phyloP scores from a whole-genome alignment of 495 filamentous ascomycete species.

The Paragyromitra xinjiangensis region DNA sequence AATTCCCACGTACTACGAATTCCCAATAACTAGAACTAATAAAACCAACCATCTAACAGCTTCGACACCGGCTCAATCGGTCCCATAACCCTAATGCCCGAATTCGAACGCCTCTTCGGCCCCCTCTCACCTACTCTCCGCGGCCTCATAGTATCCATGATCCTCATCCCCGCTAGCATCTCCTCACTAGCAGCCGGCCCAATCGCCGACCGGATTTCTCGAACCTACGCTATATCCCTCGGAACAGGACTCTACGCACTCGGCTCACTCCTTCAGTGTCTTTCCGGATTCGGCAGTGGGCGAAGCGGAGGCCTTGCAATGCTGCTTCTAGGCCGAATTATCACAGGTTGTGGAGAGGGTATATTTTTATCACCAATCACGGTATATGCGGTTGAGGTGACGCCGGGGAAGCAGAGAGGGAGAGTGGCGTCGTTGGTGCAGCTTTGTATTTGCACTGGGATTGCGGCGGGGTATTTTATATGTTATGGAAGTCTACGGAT shows the following conservation, averaged over 20 bases:
- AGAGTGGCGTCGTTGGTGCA: slow-evolving; percentile 67
- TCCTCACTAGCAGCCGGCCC: slow-evolving; percentile 71
- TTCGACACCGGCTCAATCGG: slow-evolving; percentile 73
- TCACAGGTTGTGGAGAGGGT: slow-evolving; percentile 70
- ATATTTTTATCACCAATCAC: slow-evolving; percentile 67
- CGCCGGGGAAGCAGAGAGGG: slow-evolving; percentile 65
- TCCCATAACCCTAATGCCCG: slow-evolving; percentile 68
- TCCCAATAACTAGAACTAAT: neutral
- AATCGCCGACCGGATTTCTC: slow-evolving; percentile 68
- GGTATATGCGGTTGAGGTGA: slow-evolving; percentile 72
- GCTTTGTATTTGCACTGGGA: slow-evolving; percentile 64
- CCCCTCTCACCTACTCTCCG: slow-evolving; percentile 65
- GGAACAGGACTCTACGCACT: slow-evolving; percentile 66
- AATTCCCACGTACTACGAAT: slow-evolving; percentile 3
- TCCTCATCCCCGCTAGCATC: slow-evolving; percentile 69
- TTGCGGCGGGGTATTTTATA: slow-evolving; percentile 69
- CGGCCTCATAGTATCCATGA: slow-evolving; percentile 71
- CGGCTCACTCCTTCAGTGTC: slow-evolving; percentile 64
- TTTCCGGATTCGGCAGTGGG: slow-evolving; percentile 50
- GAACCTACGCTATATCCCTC: slow-evolving; percentile 65
- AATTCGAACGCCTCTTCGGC: slow-evolving; percentile 65
- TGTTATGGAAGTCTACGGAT: slow-evolving; percentile 68
- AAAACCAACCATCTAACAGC: slow-evolving; percentile 32
- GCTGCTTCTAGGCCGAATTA: slow-evolving; percentile 66
- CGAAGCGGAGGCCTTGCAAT: slow-evolving; percentile 60